Conservation (phyloP, 768 basidiomycete genomes). For the Termitomyces titanicus region DNA sequence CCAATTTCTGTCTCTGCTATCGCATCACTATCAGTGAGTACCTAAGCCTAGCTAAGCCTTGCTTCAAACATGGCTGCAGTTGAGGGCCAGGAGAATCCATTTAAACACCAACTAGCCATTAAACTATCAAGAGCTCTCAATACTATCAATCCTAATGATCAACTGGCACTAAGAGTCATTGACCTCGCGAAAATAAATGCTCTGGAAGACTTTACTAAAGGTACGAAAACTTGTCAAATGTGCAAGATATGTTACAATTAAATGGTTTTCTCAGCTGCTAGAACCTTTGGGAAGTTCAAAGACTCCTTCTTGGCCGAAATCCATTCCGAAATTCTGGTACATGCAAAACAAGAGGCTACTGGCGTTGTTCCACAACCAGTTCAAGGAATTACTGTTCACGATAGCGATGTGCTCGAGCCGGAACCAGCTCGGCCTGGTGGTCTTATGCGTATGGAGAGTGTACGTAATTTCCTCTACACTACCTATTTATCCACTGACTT, state of each 20-base stretch:
- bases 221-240: slow-evolving; percentile 32
- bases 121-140: slow-evolving; percentile 81
- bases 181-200: slow-evolving; percentile 75
- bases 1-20: neutral
- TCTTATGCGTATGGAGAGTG: slow-evolving; percentile 63
- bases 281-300: slow-evolving; percentile 83
- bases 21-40: too few species aligned
- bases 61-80: neutral
- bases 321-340: slow-evolving; percentile 74
- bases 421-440: slow-evolving; percentile 78
- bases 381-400: slow-evolving; percentile 73
- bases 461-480: slow-evolving; percentile 25
- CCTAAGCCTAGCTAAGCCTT: too few species aligned
- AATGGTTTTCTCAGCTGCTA: slow-evolving; percentile 48
- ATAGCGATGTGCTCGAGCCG: slow-evolving; percentile 81
- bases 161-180: slow-evolving; percentile 73
- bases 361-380: slow-evolving; percentile 55
- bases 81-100: slow-evolving; percentile 31
- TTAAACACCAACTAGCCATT: slow-evolving; percentile 69
- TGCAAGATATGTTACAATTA: slow-evolving; percentile 1
- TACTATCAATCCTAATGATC: slow-evolving; percentile 76
- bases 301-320: slow-evolving; percentile 74
- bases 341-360: slow-evolving; percentile 61
- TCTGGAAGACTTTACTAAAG: slow-evolving; percentile 62
- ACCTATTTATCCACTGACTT: neutral